Evolutionary conservation across 352 stramenopile genomes (phyloP), one percentile per base, ranked within the genome.

Genomic region (Globisporangium iwayamae): DNA sequence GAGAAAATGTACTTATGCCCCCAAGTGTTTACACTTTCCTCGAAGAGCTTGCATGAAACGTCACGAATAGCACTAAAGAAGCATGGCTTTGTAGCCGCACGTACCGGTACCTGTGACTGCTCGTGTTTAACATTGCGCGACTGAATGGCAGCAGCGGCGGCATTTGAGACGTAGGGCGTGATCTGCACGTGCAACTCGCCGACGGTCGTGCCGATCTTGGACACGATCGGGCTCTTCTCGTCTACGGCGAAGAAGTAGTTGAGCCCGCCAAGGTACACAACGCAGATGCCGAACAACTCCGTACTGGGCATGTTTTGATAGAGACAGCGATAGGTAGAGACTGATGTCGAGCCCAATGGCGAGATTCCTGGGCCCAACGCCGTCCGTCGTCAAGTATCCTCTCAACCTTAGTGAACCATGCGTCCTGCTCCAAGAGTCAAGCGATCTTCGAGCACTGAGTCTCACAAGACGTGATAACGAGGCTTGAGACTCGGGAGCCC

Each of bases 211-310:
- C 80, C 80, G 36, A 87, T 77, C 34, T 72, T 76, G 36, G 80
- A 87, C 34, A 89, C 80, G 4, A 89, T 67, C 4, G 78, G 78
- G 20, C 70, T 73, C 16, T n/a, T 60, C 58, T 83, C 74, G 48
- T 79, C 55, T 25, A 85, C 67, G 5, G 59, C 43, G 57, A 87
- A 83, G 60, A 89, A 87, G 69, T 89, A 87, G 72, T 79, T 86
- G 62, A 89, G 76, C 2, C 70, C 70, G 36, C 80, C 80, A 16
- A 89, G 67, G 51, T 87, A 83, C 51, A 87, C 67, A 13, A 85
- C 47, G n/a, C 78, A 79, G 32, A 79, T 76, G 14, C 80, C 80
- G 7, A 89, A 64, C n/a, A 75, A 51, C 47, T 81, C 73, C 2
- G 16, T 30, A 9, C 16, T 32, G 14, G 16, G 28, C 28, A 56